phyloP scores from a whole-genome alignment of 148 eudicot genomes.

The Hydrangea macrophylla region DNA sequence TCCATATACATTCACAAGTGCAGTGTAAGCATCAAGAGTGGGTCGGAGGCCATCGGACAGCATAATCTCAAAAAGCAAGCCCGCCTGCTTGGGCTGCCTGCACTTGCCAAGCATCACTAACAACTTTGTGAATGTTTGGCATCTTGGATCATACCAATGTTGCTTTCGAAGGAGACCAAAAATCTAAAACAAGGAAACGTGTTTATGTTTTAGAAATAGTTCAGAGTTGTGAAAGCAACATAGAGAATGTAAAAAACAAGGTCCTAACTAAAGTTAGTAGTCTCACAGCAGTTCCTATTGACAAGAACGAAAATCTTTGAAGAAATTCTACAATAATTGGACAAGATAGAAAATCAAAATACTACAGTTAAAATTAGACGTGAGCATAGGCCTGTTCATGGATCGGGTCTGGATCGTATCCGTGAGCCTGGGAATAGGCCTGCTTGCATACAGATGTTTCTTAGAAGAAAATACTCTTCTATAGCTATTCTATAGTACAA shows the following conservation, averaged over 20 bases:
- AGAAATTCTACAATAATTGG: too few species aligned
- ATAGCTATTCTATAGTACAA: too few species aligned
- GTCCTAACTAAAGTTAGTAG: too few species aligned
- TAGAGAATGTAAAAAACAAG: neutral
- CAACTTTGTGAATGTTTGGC: slow-evolving; percentile 73
- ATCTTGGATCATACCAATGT: slow-evolving; percentile 78
- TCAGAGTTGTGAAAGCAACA: neutral
- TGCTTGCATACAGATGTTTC: too few species aligned
- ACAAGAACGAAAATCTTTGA: too few species aligned
- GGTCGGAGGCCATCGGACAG: slow-evolving; percentile 72
- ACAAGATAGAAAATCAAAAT: too few species aligned
- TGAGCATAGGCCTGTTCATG: too few species aligned
- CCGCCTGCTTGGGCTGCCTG: slow-evolving; percentile 65
- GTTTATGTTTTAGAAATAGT: neutral
- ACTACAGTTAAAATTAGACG: too few species aligned
- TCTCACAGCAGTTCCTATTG: too few species aligned
- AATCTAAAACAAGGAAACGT: slow-evolving; percentile 42
- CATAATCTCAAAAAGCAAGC: slow-evolving; percentile 65
- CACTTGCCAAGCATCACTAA: slow-evolving; percentile 88
- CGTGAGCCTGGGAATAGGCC: too few species aligned
- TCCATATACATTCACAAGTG: slow-evolving; percentile 75
- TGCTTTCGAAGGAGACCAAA: slow-evolving; percentile 84
- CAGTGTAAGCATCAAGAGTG: slow-evolving; percentile 68
- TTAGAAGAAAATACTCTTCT: too few species aligned
- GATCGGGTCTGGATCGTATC: too few species aligned